phyloP scores from a whole-genome alignment of 441 rosid species.

The Flueggea neowawraea region DNA sequence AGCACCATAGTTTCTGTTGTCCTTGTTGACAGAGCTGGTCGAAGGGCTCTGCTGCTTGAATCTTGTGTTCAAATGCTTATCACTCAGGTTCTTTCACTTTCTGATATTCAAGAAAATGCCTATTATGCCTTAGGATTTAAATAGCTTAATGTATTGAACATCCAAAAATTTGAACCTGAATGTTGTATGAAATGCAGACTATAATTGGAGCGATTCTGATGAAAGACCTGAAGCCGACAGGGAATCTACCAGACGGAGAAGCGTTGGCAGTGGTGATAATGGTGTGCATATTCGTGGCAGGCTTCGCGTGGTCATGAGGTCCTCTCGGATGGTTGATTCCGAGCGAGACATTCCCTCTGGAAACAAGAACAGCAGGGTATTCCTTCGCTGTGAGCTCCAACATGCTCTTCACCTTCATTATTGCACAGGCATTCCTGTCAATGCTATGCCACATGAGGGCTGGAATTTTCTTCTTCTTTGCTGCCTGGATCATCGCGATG shows the following conservation, averaged over 20 bases:
- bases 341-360: constrained; percentile 45
- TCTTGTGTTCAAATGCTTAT: constrained; percentile 91
- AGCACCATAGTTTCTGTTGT: constrained; percentile 82
- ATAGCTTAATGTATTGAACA: not conserved
- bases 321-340: constrained; percentile 53
- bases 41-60: constrained; percentile 65
- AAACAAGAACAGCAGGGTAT: constrained; percentile 31
- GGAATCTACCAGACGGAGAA: constrained; percentile 16
- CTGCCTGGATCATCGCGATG: constrained; percentile 38
- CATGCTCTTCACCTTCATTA: constrained; percentile 36
- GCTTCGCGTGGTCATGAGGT: constrained; percentile 55
- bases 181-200: constrained; percentile 17
- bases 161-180: not conserved
- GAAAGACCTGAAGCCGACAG: constrained; percentile 21
- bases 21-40: constrained; percentile 84
- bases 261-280: constrained; percentile 28
- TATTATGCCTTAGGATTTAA: not conserved
- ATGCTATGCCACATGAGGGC: constrained; percentile 43
- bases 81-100: constrained; percentile 38
- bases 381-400: constrained; percentile 43
- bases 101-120: not conserved
- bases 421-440: constrained; percentile 49
- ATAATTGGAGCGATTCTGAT: constrained; percentile 38
- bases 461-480: constrained; percentile 51
- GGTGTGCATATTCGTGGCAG: constrained; percentile 29